These are phyloP conservation scores for Crithidia acanthocephali DNA, from an alignment of 208 protist genomes.

Conservation along the genomic window DNA sequence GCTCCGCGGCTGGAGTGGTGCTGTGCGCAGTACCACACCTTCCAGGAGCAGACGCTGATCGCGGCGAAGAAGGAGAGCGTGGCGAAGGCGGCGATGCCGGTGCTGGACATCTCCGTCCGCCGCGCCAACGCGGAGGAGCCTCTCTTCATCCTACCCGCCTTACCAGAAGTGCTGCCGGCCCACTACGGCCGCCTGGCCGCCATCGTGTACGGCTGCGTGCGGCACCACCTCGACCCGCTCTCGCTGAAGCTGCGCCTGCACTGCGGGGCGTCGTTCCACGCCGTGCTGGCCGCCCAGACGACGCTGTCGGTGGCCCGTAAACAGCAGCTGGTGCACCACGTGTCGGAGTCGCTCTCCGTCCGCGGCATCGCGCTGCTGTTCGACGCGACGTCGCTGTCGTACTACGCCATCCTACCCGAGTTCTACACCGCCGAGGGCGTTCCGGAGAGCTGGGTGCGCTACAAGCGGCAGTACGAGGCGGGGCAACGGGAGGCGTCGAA, in stretches of 20 bases:
- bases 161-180: constrained; percentile 7
- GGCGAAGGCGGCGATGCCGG: constrained; percentile 1
- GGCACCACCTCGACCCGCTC: neutral
- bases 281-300: constrained; percentile 15
- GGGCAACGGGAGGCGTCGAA: neutral
- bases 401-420: constrained; percentile 52
- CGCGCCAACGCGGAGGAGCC: constrained; percentile 34
- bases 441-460: constrained; percentile 44
- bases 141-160: constrained; percentile 37
- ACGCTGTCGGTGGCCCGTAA: constrained; percentile 17
- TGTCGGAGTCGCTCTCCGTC: constrained; percentile 28
- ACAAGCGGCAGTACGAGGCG: constrained; percentile 23
- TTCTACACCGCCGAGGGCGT: constrained; percentile 36
- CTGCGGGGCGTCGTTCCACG: constrained; percentile 46
- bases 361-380: constrained; percentile 51
- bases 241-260: constrained; percentile 35
- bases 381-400: constrained; percentile 26
- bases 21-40: constrained; percentile 22
- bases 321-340: constrained; percentile 36
- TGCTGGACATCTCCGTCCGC: constrained; percentile 27
- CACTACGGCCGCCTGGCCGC: neutral
- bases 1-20: constrained; percentile 59
- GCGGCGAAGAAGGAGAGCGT: constrained; percentile 23
- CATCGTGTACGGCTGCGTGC: constrained; percentile 8
- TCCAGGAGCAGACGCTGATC: neutral